phyloP scores from a whole-genome alignment of 176 grass and related monocot species.

The Otatea glauca region DNA sequence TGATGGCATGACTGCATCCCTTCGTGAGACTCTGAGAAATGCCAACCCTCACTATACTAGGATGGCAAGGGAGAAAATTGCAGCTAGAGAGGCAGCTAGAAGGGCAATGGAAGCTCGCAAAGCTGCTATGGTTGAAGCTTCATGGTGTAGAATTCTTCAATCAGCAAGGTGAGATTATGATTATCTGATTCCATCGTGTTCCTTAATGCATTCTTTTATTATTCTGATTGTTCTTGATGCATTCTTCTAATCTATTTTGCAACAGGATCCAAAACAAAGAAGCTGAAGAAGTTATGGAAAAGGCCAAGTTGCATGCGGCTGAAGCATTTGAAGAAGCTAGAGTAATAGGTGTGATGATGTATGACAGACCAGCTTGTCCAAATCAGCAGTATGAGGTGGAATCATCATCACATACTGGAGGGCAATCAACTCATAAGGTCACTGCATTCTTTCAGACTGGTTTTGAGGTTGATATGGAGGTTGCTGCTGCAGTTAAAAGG shows the following conservation, averaged over 20 bases:
- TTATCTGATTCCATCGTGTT: background rate
- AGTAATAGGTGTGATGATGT: slow-evolving; percentile 96
- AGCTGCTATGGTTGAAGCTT: slow-evolving; percentile 89
- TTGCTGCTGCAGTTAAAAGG: slow-evolving; percentile 78
- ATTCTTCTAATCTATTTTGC: slow-evolving; percentile 7
- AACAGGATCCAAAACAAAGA: slow-evolving; percentile 71
- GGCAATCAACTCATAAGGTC: slow-evolving; percentile 69
- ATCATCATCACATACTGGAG: slow-evolving; percentile 58
- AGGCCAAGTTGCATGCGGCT: slow-evolving; percentile 58
- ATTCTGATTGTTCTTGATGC: background rate
- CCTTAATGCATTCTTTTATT: background rate
- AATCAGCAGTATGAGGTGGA: slow-evolving; percentile 65
- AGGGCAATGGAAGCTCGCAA: slow-evolving; percentile 88
- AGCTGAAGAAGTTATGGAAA: slow-evolving; percentile 64
- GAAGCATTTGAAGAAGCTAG: slow-evolving; percentile 85
- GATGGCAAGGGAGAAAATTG: slow-evolving; percentile 94
- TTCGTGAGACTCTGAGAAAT: slow-evolving; percentile 77
- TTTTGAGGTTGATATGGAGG: slow-evolving; percentile 92
- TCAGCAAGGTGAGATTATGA: slow-evolving; percentile 74
- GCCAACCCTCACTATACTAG: slow-evolving; percentile 88
- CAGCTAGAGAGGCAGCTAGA: slow-evolving; percentile 74
- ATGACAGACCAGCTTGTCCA: slow-evolving; percentile 77
- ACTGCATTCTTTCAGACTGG: slow-evolving; percentile 88
- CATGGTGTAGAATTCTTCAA: slow-evolving; percentile 94
- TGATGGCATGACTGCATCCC: slow-evolving; percentile 78